Conservation (phyloP, 345 rosid genomes). For the Tarenaya hassleriana region DNA sequence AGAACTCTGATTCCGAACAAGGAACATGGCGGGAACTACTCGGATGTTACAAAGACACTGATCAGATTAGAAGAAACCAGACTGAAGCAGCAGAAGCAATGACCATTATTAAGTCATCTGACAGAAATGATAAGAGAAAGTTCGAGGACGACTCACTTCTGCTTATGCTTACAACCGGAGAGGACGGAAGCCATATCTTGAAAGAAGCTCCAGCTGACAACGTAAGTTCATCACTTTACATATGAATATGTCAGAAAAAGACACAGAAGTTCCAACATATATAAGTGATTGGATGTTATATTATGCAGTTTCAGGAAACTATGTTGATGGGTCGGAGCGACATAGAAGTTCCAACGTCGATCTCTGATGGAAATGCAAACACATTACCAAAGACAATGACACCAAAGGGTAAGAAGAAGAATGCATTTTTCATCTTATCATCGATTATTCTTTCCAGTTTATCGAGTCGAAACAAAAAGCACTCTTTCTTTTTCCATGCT, state of each 20-base stretch:
- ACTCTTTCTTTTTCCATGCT: constrained; percentile 14
- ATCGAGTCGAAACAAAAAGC: no score
- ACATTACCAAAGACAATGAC: constrained; percentile 4
- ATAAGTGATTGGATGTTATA: not conserved
- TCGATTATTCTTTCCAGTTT: constrained; percentile 3
- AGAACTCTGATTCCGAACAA: constrained; percentile 30
- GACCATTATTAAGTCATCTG: constrained; percentile 23
- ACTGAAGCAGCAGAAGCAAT: constrained; percentile 30
- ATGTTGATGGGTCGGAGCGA: constrained; percentile 23
- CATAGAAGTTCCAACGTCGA: constrained; percentile 24
- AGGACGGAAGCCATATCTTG: constrained; percentile 24
- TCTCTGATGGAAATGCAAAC: not conserved
- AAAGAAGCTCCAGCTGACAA: constrained; percentile 29
- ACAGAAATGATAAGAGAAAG: constrained; percentile 24
- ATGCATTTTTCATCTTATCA: constrained; percentile 7
- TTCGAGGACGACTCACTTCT: constrained; percentile 30
- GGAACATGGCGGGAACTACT: constrained; percentile 29
- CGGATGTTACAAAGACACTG: constrained; percentile 23
- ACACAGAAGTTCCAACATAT: not conserved
- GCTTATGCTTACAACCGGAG: constrained; percentile 15
- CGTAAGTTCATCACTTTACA: constrained; percentile 37
- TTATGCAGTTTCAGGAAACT: constrained; percentile 31
- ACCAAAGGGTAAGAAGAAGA: constrained; percentile 12
- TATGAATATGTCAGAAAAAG: constrained; percentile 10
- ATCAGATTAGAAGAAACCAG: constrained; percentile 24